These are phyloP conservation scores for Lithospermum erythrorhizon DNA, from an alignment of 257 asterid genomes.

Conservation along the genomic window DNA sequence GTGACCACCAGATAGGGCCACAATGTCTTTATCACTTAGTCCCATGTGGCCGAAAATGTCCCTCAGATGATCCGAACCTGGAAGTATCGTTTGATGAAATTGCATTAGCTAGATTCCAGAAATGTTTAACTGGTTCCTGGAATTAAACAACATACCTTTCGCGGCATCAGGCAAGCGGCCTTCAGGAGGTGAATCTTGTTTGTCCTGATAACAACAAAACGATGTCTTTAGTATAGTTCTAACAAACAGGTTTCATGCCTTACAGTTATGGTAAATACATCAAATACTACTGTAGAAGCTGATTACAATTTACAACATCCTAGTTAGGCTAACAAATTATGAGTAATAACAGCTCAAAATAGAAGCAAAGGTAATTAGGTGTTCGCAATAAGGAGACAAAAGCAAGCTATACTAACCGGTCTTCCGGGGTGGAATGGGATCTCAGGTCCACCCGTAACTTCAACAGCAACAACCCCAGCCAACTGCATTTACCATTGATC, in stretches of 20 bases:
- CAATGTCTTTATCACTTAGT: slow-evolving; percentile 64
- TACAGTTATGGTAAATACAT: not conserved
- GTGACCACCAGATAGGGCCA: slow-evolving; percentile 79
- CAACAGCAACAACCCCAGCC: slow-evolving; percentile 90
- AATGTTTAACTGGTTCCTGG: too few species aligned
- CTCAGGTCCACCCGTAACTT: slow-evolving; percentile 90
- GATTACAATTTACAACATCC: not conserved
- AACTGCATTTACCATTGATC: slow-evolving; percentile 22
- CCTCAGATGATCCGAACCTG: slow-evolving; percentile 75
- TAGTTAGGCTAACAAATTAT: too few species aligned
- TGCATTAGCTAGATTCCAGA: not conserved
- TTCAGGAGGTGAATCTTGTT: slow-evolving; percentile 54
- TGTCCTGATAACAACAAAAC: slow-evolving; percentile 39
- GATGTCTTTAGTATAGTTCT: not conserved
- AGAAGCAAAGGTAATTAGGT: too few species aligned
- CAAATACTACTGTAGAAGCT: not conserved
- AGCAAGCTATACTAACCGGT: slow-evolving; percentile 25
- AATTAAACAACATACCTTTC: slow-evolving; percentile 35
- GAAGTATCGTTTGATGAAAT: not conserved
- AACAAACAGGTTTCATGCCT: not conserved
- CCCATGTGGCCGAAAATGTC: slow-evolving; percentile 87
- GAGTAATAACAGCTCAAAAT: too few species aligned
- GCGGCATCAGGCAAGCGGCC: slow-evolving; percentile 87
- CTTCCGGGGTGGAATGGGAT: slow-evolving; percentile 83
- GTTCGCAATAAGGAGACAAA: too few species aligned